Conservation (phyloP, 2,329 filamentous ascomycete species). For the Rhinocladiella similis region DNA sequence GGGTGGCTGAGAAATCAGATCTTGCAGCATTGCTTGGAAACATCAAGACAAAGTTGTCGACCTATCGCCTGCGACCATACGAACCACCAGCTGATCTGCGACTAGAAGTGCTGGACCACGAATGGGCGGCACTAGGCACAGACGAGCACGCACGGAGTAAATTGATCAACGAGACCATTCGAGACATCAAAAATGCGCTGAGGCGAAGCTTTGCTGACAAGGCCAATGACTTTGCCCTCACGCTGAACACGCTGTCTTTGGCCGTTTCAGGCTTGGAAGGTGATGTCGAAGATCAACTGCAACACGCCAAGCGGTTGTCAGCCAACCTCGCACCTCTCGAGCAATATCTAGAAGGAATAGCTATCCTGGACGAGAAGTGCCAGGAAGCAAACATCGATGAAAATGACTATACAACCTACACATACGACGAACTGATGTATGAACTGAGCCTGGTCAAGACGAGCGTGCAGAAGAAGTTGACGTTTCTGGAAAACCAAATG, state of each 20-base stretch:
- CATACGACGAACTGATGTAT: constrained; percentile 93
- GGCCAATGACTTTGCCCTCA: constrained; percentile 95
- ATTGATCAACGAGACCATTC: constrained; percentile 95
- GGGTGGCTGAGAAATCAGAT: constrained; percentile 98
- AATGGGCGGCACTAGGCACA: constrained; percentile 78
- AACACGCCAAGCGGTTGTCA: constrained; percentile 81
- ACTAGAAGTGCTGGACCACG: constrained; percentile 75
- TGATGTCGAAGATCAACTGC: constrained; percentile 90
- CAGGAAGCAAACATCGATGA: constrained; percentile 97
- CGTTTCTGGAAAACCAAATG: constrained; percentile 97
- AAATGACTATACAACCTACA: constrained; percentile 99
- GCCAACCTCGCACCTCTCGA: constrained; percentile 87
- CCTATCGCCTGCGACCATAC: constrained; percentile 87
- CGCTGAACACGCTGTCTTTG: constrained; percentile 89
- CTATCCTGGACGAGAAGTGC: constrained; percentile 81
- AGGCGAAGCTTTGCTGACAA: constrained; percentile 94
- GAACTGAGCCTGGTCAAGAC: constrained; percentile 89
- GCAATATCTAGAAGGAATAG: constrained; percentile 84
- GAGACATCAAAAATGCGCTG: constrained; percentile 96
- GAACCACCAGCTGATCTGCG: constrained; percentile 83
- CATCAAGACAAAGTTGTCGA: constrained; percentile 97
- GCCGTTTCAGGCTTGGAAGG: constrained; percentile 97
- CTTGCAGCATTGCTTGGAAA: constrained; percentile 90
- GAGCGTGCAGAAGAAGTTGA: constrained; percentile 92
- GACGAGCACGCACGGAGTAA: constrained; percentile 87